Evolutionary conservation across 805 yeast genomes (phyloP).

Genomic region (Yueomyces sinensis): DNA sequence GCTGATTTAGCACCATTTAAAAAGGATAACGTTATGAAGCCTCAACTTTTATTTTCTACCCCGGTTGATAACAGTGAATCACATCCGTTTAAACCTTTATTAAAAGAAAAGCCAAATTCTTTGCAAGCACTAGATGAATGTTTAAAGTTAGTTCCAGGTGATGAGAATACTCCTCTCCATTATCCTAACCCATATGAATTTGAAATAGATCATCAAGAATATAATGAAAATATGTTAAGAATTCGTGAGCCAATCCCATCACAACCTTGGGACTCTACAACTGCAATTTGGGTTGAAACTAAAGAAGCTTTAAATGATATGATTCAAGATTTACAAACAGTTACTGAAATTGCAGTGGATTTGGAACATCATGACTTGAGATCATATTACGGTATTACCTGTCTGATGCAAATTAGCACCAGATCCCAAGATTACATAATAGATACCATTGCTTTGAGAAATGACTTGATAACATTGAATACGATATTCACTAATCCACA

Average conservation of each 20-base stretch:
- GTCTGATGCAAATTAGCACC: slow-evolving; percentile 84
- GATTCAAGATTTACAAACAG: slow-evolving; percentile 36
- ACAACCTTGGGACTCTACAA: slow-evolving; percentile 50
- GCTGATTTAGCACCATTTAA: slow-evolving; percentile 9
- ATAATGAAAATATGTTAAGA: slow-evolving; percentile 45
- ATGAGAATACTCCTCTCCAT: slow-evolving; percentile 38
- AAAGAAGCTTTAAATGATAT: slow-evolving; percentile 37
- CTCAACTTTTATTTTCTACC: slow-evolving; percentile 48
- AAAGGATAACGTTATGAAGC: slow-evolving; percentile 36
- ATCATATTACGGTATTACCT: slow-evolving; percentile 80
- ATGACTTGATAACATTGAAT: slow-evolving; percentile 55
- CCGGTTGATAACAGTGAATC: slow-evolving; percentile 56
- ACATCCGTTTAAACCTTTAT: slow-evolving; percentile 65
- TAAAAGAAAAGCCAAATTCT: slow-evolving; percentile 63
- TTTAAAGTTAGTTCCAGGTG: slow-evolving; percentile 25
- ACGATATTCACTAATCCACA: slow-evolving; percentile 67
- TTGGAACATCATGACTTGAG: slow-evolving; percentile 92
- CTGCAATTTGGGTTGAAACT: slow-evolving; percentile 62
- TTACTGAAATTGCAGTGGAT: slow-evolving; percentile 75
- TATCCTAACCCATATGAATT: slow-evolving; percentile 68
- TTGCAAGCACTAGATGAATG: slow-evolving; percentile 42
- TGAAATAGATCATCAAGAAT: slow-evolving; percentile 61
- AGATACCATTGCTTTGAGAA: slow-evolving; percentile 72
- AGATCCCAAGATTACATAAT: slow-evolving; percentile 73
- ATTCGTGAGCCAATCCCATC: slow-evolving; percentile 36